These are phyloP conservation scores for Cicer judaicum DNA, from an alignment of 306 rosid genomes.

Conservation along the genomic window DNA sequence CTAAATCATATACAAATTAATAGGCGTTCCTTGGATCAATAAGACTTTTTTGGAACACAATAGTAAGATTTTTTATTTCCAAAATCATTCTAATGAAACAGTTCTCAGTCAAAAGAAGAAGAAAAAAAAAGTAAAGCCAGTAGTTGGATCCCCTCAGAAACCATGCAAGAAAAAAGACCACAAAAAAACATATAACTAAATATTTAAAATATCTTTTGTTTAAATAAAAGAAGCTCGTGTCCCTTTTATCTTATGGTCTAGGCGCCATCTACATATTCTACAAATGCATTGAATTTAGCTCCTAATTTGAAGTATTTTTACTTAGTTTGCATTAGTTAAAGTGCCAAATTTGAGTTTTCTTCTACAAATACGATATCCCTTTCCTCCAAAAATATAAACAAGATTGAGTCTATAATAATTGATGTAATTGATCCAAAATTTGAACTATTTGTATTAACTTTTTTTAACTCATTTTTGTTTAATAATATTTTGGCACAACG, in stretches of 20 bases:
- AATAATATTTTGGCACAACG: too few relatives aligned
- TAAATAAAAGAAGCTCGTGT: constrained; percentile 1
- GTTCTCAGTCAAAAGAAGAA: constrained; percentile 28
- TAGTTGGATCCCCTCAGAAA: constrained; percentile 19
- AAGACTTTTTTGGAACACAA: constrained; percentile 28
- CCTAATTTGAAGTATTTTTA: neutral
- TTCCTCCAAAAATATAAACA: too few relatives aligned
- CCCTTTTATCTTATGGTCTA: neutral
- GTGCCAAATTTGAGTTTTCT: neutral
- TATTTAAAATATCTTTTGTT: constrained; percentile 12
- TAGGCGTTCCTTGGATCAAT: constrained; percentile 43
- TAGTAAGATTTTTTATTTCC: neutral
- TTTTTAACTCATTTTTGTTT: too few relatives aligned
- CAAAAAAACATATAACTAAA: neutral
- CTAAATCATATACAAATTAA: constrained; percentile 30
- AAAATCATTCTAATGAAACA: constrained; percentile 29
- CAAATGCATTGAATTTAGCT: neutral
- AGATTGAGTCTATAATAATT: too few relatives aligned
- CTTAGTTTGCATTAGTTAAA: neutral
- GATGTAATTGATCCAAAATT: too few relatives aligned
- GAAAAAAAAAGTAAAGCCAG: constrained; percentile 14
- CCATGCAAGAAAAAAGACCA: neutral
- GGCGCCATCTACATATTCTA: neutral
- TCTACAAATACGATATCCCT: neutral
- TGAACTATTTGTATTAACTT: too few relatives aligned